phyloP scores from a whole-genome alignment of 2,329 filamentous ascomycete genomes.

The Neurospora sp. region DNA sequence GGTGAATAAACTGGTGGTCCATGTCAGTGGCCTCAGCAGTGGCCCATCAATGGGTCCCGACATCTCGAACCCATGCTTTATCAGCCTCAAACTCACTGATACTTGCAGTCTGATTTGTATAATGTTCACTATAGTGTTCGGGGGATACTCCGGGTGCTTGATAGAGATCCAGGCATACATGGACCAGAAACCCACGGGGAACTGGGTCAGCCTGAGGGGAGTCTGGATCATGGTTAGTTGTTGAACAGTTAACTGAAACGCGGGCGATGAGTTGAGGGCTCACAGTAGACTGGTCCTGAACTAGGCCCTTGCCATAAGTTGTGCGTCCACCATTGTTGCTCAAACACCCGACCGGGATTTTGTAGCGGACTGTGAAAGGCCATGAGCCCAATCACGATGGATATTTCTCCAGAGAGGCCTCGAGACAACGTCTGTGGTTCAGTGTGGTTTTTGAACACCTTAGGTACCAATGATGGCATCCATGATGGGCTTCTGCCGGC shows the following conservation, averaged over 20 bases:
- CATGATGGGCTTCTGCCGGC: conserved; percentile 15
- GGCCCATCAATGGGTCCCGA: too few species aligned
- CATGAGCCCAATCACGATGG: conserved; percentile 31
- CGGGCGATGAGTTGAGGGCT: background rate
- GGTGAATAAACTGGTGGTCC: too few species aligned
- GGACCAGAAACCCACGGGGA: conserved; percentile 23
- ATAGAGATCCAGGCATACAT: conserved; percentile 22
- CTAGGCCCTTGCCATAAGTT: conserved; percentile 7
- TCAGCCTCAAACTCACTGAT: too few species aligned
- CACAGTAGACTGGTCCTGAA: conserved; percentile 7
- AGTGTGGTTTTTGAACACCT: conserved; percentile 19
- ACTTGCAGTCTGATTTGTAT: too few species aligned
- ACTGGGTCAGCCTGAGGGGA: too few species aligned
- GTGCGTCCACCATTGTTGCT: background rate
- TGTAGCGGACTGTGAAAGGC: conserved; percentile 19
- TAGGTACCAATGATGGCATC: conserved; percentile 29
- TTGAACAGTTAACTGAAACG: too few species aligned
- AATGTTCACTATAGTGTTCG: too few species aligned
- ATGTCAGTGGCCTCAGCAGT: too few species aligned
- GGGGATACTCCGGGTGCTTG: too few species aligned
- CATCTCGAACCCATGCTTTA: too few species aligned
- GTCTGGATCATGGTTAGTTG: too few species aligned
- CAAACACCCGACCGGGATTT: too few species aligned
- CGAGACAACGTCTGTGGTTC: conserved; percentile 11
- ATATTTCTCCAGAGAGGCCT: conserved; percentile 29